A percentile compares a stretch with the other conserved stretches of the same genome.
These are phyloP conservation scores for Haplosporangium gracile DNA, from an alignment of 192 early-diverging fungal genomes.

Conservation along the genomic window DNA sequence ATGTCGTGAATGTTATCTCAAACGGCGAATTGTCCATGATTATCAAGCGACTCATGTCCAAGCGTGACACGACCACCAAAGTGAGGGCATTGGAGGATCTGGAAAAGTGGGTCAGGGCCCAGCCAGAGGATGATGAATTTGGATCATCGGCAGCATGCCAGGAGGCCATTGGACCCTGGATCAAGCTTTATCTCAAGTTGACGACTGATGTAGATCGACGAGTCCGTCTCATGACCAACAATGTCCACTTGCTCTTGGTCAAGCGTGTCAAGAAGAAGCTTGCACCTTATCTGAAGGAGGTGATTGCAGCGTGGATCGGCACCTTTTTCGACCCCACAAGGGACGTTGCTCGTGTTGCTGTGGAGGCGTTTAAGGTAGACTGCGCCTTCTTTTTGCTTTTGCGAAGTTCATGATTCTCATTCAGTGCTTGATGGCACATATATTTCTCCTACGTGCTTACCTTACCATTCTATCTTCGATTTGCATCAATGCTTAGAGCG, in stretches of 20 bases:
- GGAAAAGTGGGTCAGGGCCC: constrained; percentile 68
- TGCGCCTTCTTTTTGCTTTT: neutral
- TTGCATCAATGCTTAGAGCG: constrained; percentile 61
- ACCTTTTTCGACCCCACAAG: constrained; percentile 85
- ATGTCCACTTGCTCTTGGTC: constrained; percentile 77
- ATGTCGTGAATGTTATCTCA: constrained; percentile 54
- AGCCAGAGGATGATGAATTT: constrained; percentile 56
- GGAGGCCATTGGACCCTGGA: constrained; percentile 61
- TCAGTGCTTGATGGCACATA: neutral
- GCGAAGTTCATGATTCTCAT: neutral
- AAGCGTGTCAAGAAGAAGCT: constrained; percentile 77
- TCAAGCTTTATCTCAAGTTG: constrained; percentile 73
- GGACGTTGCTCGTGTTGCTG: constrained; percentile 79
- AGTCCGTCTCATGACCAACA: constrained; percentile 78
- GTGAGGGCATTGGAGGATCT: constrained; percentile 90
- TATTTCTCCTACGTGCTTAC: neutral
- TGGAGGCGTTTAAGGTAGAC: constrained; percentile 75
- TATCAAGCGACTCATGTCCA: constrained; percentile 84
- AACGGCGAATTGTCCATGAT: constrained; percentile 77
- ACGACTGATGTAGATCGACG: constrained; percentile 87
- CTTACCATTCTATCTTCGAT: neutral
- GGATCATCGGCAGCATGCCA: constrained; percentile 62
- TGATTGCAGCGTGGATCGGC: constrained; percentile 89
- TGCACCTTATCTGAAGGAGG: constrained; percentile 83
- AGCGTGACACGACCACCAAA: constrained; percentile 90